Base-by-base conservation (phyloP, 2,329 filamentous ascomycete species). In the Trichoderma sp. region DNA sequence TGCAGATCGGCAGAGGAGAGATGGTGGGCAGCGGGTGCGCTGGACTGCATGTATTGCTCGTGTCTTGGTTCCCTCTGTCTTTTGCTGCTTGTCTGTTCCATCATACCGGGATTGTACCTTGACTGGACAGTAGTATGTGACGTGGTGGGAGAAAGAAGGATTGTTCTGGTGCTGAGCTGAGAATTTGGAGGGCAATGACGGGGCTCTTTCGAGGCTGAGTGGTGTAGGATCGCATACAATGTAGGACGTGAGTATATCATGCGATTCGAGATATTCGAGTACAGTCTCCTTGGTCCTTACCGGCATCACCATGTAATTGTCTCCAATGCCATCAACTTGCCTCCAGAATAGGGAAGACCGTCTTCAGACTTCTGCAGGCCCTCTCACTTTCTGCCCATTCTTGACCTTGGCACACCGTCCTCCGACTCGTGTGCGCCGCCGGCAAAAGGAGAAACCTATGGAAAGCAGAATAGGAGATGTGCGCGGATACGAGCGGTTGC, bases 1-100 rank as follows among this genome's bases (percentile, higher is more conserved):
- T 50, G 57, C 43, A 50, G 57, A 60, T 60, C 57, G 57, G 57
- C 57, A n/a, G 21, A 14, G 24, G 21, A 39, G 17, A 28, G 56
- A 7, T 48, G 44, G 14, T n/a, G 9, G 34, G 34, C 34, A 52
- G 50, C 48, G 48, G 48, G 34, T 41, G 10, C n/a, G 30, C 26
- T 30, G 30, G 2, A 10, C 30, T 3, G 28, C 7, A 28, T 28
- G 17, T 44, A 2, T 28, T 17, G 56, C 19, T 55, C 6, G 34
- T 15, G 45, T 39, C 17, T 24, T 34, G 5, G 30, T 28, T 28
- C 9, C 7, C 30, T 10, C 7, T 12, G 30, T 34, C 30, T 34
- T 34, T 34, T 10, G 10, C 30, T 24, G 21, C 21, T 24, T 24
- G 21, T 24, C 21, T 24, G 21, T 24, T 24, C 21, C 21, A 24